Conservation (phyloP, 495 filamentous ascomycete species). For the Aspergillus steynii region DNA sequence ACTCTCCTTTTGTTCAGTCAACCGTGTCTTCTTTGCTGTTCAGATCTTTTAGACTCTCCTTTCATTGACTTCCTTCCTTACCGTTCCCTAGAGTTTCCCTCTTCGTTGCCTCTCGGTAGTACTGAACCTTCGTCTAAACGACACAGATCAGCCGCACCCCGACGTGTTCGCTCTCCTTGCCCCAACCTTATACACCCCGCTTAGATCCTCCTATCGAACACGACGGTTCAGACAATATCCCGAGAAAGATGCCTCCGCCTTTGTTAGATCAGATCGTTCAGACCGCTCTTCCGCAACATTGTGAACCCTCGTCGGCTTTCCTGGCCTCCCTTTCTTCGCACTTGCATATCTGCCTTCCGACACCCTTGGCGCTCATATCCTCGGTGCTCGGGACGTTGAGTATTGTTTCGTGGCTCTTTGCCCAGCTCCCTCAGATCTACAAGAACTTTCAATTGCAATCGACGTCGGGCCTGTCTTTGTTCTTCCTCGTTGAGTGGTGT, state of each 20-base stretch:
- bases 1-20: too few relatives aligned
- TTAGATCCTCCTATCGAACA: neutral
- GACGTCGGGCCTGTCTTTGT: slow-evolving; percentile 67
- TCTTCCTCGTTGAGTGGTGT: slow-evolving; percentile 70
- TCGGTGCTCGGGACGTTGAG: slow-evolving; percentile 63
- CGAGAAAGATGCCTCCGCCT: slow-evolving; percentile 29
- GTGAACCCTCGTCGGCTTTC: slow-evolving; percentile 61
- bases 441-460: slow-evolving; percentile 68
- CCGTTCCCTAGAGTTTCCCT: neutral
- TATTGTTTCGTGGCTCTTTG: slow-evolving; percentile 75
- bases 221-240: neutral
- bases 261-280: slow-evolving; percentile 30
- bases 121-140: too few relatives aligned
- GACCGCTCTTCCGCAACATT: slow-evolving; percentile 56
- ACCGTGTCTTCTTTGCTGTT: neutral
- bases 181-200: neutral
- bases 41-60: neutral
- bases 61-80: neutral
- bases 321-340: slow-evolving; percentile 58
- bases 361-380: slow-evolving; percentile 64
- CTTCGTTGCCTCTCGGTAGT: too few relatives aligned
- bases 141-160: neutral
- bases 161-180: neutral
- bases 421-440: slow-evolving; percentile 72
- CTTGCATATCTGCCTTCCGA: slow-evolving; percentile 68